Evolutionary conservation across 2,329 filamentous ascomycete genomes (phyloP).

Genomic region (Moelleriella libera): DNA sequence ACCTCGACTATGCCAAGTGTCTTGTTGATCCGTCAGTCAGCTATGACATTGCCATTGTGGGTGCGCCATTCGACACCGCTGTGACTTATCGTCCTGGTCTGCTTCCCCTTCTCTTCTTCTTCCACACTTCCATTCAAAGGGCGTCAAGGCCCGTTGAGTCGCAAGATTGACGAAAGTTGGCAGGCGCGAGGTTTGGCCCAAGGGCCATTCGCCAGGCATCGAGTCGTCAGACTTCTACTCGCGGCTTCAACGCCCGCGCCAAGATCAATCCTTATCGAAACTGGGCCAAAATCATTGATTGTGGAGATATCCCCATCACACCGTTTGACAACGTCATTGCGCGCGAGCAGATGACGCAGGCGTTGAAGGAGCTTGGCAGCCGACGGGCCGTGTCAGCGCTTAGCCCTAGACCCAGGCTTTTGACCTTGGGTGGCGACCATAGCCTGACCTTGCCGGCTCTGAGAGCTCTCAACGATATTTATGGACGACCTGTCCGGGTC

Average conservation of each 20-base stretch:
- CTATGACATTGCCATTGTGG: conserved; percentile 60
- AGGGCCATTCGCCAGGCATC: conserved; percentile 77
- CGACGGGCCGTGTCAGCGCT: conserved; percentile 21
- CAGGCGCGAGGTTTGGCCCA: conserved; percentile 68
- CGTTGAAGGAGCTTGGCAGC: conserved; percentile 53
- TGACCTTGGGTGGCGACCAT: conserved; percentile 63
- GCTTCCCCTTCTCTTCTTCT: not conserved
- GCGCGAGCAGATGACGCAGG: conserved; percentile 69
- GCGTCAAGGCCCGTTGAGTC: no score
- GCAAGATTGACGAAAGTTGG: not conserved
- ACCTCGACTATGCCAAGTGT: conserved; percentile 55
- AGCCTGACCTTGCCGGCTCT: conserved; percentile 56
- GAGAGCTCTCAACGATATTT: conserved; percentile 46
- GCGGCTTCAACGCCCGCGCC: conserved; percentile 68
- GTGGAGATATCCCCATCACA: conserved; percentile 77
- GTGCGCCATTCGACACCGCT: conserved; percentile 61
- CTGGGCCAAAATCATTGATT: conserved; percentile 75
- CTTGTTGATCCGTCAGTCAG: conserved; percentile 47
- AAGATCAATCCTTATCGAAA: conserved; percentile 71
- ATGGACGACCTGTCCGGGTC: conserved; percentile 50
- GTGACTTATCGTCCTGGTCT: conserved; percentile 54
- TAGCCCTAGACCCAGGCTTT: conserved; percentile 35
- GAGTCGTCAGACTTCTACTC: conserved; percentile 63
- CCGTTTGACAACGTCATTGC: conserved; percentile 79
- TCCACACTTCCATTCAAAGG: not conserved